phyloP scores from a whole-genome alignment of 164 flowering plant genomes.

The Magnolia kwangsiensis region DNA sequence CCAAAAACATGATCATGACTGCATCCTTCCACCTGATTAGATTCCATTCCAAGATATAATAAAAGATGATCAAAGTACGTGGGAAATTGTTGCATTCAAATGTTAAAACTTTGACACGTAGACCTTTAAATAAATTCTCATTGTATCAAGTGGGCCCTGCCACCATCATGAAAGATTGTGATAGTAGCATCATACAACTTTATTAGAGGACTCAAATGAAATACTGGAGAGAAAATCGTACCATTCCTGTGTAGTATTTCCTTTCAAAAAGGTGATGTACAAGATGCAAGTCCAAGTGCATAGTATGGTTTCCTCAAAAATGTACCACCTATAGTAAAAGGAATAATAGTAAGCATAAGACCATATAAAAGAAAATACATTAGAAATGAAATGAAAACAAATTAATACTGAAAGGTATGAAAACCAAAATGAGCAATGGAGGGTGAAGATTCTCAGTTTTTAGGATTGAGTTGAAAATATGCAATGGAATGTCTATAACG shows the following conservation, averaged over 20 bases:
- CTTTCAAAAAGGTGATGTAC: constrained; percentile 66
- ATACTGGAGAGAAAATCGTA: constrained; percentile 21
- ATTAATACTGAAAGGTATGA: neutral
- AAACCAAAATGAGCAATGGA: neutral
- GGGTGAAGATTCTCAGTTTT: neutral
- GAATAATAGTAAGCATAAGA: neutral
- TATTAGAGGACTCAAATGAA: no score
- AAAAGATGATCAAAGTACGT: neutral
- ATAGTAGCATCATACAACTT: no score
- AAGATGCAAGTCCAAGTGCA: constrained; percentile 82
- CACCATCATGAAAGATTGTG: neutral
- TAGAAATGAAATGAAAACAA: no score
- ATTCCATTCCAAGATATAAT: neutral
- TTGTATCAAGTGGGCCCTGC: neutral
- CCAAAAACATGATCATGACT: constrained; percentile 59
- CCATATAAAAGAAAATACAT: neutral
- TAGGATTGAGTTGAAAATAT: neutral
- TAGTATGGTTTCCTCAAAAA: constrained; percentile 76
- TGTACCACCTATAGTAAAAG: constrained; percentile 73
- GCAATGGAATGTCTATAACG: neutral
- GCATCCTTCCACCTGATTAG: constrained; percentile 75
- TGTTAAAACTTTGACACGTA: neutral
- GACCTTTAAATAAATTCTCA: neutral
- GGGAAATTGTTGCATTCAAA: neutral
- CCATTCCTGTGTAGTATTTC: constrained; percentile 57